Base-by-base conservation (phyloP, 2,329 filamentous ascomycete species). In the Mariannaea sp. region DNA sequence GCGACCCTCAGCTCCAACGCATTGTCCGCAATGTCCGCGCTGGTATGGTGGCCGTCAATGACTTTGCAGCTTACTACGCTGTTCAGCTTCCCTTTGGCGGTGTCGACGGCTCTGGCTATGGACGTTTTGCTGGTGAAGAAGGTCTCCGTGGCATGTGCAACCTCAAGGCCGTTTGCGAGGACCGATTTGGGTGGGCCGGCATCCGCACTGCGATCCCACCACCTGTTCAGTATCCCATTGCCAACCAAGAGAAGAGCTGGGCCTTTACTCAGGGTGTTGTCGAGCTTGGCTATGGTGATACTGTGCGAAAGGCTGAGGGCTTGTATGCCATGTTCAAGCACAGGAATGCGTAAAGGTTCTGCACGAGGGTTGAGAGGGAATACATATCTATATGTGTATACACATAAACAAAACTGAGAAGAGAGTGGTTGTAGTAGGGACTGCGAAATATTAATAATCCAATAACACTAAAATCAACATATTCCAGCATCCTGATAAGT, bases 61-160 rank as follows among this genome's bases (percentile, higher is more conserved):
- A 99, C 75, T 99, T 99, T 68, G 94, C 87, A 16, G 88, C 86
- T 22, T 97, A 86, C 72, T 99, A 99, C 69, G 91, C 93, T 46
- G 92, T 96, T 7, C 92, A 96, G 73, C 76, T 99, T 32, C 94
- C 94, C 0, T 99, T 99, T 72, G 94, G 94, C 30, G 94, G 92
- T 48, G 85, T 90, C n/a, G 85, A 84, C 53, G 93, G 92, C 1
- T 95, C 89, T 19, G 94, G 90, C 0, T 97, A 97, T 70, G 94
- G 94, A 1, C 82, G 93, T 3, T 99, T 99, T 73, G 93, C 91
- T 0, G 94, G 92, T 19, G 86, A 89, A 60, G 94, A 99, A 70
- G 94, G 94, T 0, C 74, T 99, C 17, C 80, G 90, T 29, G 87
- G 86, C 3, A 69, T 99, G 49, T 96, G 91, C 72, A 97, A 97